Conservation (phyloP, 2,329 filamentous ascomycete genomes). For the Aspergillus sp. region DNA sequence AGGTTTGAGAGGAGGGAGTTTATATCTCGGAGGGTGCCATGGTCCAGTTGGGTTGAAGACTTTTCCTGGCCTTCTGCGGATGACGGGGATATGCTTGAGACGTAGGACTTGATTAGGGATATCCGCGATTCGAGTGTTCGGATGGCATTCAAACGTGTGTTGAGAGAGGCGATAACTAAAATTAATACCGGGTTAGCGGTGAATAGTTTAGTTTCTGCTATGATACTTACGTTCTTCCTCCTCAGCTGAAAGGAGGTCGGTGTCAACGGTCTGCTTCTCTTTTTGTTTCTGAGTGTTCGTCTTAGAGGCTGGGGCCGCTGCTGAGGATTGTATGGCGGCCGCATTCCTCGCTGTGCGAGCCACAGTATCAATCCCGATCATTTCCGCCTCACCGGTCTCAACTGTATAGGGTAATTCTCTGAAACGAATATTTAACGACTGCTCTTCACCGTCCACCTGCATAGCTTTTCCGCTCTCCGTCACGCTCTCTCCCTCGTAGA, state of each 20-base stretch:
- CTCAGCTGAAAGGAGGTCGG: slow-evolving; percentile 52
- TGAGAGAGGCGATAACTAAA: slow-evolving; percentile 61
- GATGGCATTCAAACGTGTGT: slow-evolving; percentile 86
- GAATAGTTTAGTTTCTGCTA: not conserved
- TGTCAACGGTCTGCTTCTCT: slow-evolving; percentile 26
- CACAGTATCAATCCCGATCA: slow-evolving; percentile 95
- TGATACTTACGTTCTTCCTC: slow-evolving; percentile 60
- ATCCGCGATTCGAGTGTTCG: slow-evolving; percentile 85
- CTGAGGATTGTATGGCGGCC: slow-evolving; percentile 53
- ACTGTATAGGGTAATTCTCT: slow-evolving; percentile 81
- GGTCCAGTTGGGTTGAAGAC: slow-evolving; percentile 58
- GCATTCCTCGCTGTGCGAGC: slow-evolving; percentile 82
- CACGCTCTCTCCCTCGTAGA: slow-evolving; percentile 68
- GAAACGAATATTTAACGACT: slow-evolving; percentile 67
- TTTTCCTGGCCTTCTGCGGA: slow-evolving; percentile 38
- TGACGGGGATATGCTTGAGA: slow-evolving; percentile 68
- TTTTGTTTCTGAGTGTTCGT: slow-evolving; percentile 27
- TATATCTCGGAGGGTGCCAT: slow-evolving; percentile 81
- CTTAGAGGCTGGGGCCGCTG: slow-evolving; percentile 11
- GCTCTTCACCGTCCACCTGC: slow-evolving; percentile 68
- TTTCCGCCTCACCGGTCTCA: slow-evolving; percentile 93
- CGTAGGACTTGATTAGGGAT: slow-evolving; percentile 71
- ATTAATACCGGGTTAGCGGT: slow-evolving; percentile 12
- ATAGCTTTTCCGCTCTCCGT: slow-evolving; percentile 62
- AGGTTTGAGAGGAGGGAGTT: slow-evolving; percentile 82